A percentile compares a stretch with the other conserved stretches of the same genome.
Conservation (phyloP, 768 basidiomycete species). For the Lentinula detonsa region DNA sequence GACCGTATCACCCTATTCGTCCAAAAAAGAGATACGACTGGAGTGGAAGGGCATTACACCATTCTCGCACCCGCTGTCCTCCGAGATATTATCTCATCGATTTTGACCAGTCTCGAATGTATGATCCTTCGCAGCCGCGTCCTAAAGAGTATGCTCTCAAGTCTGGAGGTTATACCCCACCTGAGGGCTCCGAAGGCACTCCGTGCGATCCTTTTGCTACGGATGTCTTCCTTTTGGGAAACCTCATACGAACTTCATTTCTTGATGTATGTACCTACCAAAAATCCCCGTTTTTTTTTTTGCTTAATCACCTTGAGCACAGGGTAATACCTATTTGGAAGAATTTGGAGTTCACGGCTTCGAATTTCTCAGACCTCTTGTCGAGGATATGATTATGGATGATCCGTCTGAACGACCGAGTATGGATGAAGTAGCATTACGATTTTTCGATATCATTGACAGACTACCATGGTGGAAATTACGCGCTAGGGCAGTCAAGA, state of each 20-base stretch:
- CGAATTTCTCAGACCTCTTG: conserved; percentile 9
- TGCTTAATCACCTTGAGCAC: background rate
- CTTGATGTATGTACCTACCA: conserved; percentile 4
- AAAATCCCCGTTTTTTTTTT: background rate
- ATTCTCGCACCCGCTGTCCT: conserved; percentile 21
- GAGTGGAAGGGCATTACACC: conserved; percentile 8
- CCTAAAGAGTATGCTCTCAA: conserved; percentile 24
- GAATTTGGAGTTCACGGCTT: background rate
- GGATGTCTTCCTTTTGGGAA: conserved; percentile 40
- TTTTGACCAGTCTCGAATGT: conserved; percentile 27
- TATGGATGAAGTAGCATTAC: conserved; percentile 10
- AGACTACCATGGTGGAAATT: conserved; percentile 1
- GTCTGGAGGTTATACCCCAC: conserved; percentile 34
- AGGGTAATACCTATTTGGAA: background rate
- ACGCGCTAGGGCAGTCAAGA: conserved; percentile 1
- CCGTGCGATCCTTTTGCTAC: conserved; percentile 33
- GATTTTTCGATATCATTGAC: conserved; percentile 6
- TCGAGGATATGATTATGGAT: conserved; percentile 3
- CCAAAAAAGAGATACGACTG: background rate
- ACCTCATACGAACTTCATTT: conserved; percentile 13
- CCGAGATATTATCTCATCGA: conserved; percentile 33
- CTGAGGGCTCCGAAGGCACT: conserved; percentile 22
- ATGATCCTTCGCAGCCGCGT: conserved; percentile 18
- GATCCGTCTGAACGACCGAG: conserved; percentile 8
- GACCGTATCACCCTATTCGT: background rate